Percentiles rank a stretch among this genome's conserved stretches.
Evolutionary conservation across 2,329 filamentous ascomycete species (phyloP).

Genomic region (Thermothelomyces thermophilus): DNA sequence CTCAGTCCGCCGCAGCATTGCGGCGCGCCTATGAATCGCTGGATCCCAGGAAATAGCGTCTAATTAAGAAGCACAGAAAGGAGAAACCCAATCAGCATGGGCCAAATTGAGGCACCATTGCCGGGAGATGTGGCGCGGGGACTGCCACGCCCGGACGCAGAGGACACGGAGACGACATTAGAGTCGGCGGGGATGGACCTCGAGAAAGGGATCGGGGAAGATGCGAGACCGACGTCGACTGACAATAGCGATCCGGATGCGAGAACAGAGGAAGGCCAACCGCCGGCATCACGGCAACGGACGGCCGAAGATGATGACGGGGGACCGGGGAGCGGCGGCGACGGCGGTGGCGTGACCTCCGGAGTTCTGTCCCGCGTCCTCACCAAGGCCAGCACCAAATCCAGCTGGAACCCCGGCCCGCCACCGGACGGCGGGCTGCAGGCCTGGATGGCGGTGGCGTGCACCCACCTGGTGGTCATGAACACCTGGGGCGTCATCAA

Average conservation of each 20-base stretch:
- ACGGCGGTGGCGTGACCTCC: constrained; percentile 15
- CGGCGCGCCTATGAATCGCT: too few relatives aligned
- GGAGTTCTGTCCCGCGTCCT: constrained; percentile 33
- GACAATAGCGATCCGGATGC: constrained; percentile 5
- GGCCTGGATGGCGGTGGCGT: constrained; percentile 40
- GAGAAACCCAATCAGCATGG: not conserved
- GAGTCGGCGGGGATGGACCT: not conserved
- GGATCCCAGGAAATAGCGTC: too few relatives aligned
- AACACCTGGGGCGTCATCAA: constrained; percentile 51
- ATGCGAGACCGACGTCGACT: not conserved
- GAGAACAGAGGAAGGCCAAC: constrained; percentile 17
- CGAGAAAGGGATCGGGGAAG: not conserved
- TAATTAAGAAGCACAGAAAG: too few relatives aligned
- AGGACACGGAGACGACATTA: not conserved
- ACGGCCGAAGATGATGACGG: not conserved
- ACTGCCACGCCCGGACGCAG: not conserved
- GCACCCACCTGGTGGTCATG: constrained; percentile 42
- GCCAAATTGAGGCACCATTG: not conserved
- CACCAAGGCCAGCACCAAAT: constrained; percentile 36
- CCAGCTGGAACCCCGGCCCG: constrained; percentile 38
- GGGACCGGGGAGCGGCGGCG: not conserved
- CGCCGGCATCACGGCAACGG: not conserved
- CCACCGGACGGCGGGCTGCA: constrained; percentile 45
- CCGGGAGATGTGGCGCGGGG: not conserved
- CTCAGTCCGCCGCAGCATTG: too few relatives aligned